Evolutionary conservation across 352 stramenopile species (phyloP).

Genomic region (Phytophthora foliorum): DNA sequence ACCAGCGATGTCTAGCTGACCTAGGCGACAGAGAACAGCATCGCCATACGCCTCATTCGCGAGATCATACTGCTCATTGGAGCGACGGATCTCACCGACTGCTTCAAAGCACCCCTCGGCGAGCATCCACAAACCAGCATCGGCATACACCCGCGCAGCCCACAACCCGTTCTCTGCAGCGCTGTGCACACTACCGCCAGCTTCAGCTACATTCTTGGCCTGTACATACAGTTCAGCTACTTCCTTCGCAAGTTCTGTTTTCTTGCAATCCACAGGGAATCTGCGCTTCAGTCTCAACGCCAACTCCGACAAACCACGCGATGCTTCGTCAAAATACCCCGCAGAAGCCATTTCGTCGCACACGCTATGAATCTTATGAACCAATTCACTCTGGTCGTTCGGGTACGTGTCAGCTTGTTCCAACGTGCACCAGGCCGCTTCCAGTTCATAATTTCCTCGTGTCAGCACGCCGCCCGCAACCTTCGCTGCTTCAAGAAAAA

Average conservation of each 20-base stretch:
- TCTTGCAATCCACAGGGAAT: slow-evolving; percentile 64
- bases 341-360: slow-evolving; percentile 65
- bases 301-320: slow-evolving; percentile 64
- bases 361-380: slow-evolving; percentile 53
- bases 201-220: slow-evolving; percentile 64
- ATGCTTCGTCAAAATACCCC: slow-evolving; percentile 80
- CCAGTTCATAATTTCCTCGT: slow-evolving; percentile 64
- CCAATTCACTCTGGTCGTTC: slow-evolving; percentile 46
- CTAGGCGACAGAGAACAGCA: slow-evolving; percentile 70
- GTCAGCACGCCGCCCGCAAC: slow-evolving; percentile 47
- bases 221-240: slow-evolving; percentile 62
- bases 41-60: slow-evolving; percentile 70
- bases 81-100: slow-evolving; percentile 59
- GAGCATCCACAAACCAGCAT: slow-evolving; percentile 58
- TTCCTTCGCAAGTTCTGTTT: slow-evolving; percentile 39
- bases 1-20: slow-evolving; percentile 60
- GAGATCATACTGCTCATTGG: slow-evolving; percentile 39
- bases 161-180: slow-evolving; percentile 63
- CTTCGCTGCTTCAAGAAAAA: slow-evolving; percentile 64
- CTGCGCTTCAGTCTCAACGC: slow-evolving; percentile 68
- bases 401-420: slow-evolving; percentile 60
- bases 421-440: slow-evolving; percentile 74
- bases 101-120: slow-evolving; percentile 68
- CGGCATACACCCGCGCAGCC: slow-evolving; percentile 62
- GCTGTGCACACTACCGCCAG: slow-evolving; percentile 55